phyloP scores from a whole-genome alignment of 768 basidiomycete species.

The Dioszegia crocea region DNA sequence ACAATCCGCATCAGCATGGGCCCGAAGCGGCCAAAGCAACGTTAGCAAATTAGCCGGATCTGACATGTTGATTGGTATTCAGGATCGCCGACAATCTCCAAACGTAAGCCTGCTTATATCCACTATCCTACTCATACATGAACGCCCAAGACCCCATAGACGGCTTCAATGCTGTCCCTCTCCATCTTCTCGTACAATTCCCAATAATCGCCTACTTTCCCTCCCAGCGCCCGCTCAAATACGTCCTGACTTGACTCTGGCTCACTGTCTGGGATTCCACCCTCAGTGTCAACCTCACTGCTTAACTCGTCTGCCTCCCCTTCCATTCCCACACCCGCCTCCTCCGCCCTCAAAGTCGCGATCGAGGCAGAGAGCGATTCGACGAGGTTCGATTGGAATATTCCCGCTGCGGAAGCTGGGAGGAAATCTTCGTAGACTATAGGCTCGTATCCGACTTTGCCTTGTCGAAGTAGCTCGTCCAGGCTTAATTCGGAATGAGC shows the following conservation, averaged over 20 bases:
- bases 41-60: too few species aligned
- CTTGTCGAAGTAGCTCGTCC: conserved; percentile 25
- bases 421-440: conserved; percentile 47
- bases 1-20: too few species aligned
- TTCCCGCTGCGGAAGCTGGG: conserved; percentile 46
- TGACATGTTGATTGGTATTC: too few species aligned
- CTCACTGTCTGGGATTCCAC: neutral
- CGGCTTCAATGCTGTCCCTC: conserved; percentile 14
- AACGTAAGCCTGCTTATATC: too few species aligned
- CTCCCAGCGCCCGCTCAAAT: conserved; percentile 34
- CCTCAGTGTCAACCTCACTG: neutral
- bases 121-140: neutral
- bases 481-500: neutral
- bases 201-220: conserved; percentile 31
- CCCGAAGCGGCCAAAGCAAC: too few species aligned
- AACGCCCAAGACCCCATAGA: neutral
- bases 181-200: conserved; percentile 33
- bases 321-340: neutral
- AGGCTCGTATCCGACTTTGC: conserved; percentile 24
- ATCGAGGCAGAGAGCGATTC: conserved; percentile 8
- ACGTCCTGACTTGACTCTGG: conserved; percentile 11
- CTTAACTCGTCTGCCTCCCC: neutral
- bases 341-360: neutral
- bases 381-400: conserved; percentile 42
- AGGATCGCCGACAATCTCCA: too few species aligned